phyloP scores from a whole-genome alignment of 2,329 filamentous ascomycete genomes.

The Paraconiothyrium sp. region DNA sequence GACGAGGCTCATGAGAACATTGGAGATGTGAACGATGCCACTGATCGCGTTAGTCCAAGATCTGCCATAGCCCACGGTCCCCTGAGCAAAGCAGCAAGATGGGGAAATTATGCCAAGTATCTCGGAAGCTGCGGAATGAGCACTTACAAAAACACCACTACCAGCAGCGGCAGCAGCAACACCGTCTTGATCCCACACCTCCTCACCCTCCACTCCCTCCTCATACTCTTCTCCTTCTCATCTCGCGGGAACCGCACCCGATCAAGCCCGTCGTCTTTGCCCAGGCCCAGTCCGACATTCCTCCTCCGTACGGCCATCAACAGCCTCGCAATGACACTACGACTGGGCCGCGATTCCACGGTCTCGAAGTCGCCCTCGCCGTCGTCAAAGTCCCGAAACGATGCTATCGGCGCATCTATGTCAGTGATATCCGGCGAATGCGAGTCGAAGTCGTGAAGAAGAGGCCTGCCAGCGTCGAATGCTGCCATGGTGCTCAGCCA shows the following conservation, averaged over 20 bases:
- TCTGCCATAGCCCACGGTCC: neutral
- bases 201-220: slow-evolving; percentile 29
- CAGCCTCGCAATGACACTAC: slow-evolving; percentile 37
- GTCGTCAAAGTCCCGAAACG: slow-evolving; percentile 37
- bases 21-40: slow-evolving; percentile 54
- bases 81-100: neutral
- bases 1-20: slow-evolving; percentile 50
- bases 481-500: slow-evolving; percentile 30
- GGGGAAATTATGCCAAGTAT: neutral
- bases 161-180: slow-evolving; percentile 30
- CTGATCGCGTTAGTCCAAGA: slow-evolving; percentile 32
- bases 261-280: slow-evolving; percentile 22
- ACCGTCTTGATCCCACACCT: slow-evolving; percentile 29
- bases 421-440: slow-evolving; percentile 27
- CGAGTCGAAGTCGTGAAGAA: slow-evolving; percentile 35
- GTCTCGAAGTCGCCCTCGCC: slow-evolving; percentile 31
- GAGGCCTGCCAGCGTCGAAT: slow-evolving; percentile 30
- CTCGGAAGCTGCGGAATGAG: slow-evolving; percentile 22
- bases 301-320: slow-evolving; percentile 41
- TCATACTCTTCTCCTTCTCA: slow-evolving; percentile 31
- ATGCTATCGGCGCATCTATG: slow-evolving; percentile 26
- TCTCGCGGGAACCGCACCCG: slow-evolving; percentile 25
- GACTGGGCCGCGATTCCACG: slow-evolving; percentile 22
- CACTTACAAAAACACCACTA: slow-evolving; percentile 48
- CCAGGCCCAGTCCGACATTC: slow-evolving; percentile 26